A percentile compares a stretch with the other conserved stretches of the same genome.
Evolutionary conservation across 306 rosid genomes (phyloP).

Genomic region (Cyclanthera cordifolia): DNA sequence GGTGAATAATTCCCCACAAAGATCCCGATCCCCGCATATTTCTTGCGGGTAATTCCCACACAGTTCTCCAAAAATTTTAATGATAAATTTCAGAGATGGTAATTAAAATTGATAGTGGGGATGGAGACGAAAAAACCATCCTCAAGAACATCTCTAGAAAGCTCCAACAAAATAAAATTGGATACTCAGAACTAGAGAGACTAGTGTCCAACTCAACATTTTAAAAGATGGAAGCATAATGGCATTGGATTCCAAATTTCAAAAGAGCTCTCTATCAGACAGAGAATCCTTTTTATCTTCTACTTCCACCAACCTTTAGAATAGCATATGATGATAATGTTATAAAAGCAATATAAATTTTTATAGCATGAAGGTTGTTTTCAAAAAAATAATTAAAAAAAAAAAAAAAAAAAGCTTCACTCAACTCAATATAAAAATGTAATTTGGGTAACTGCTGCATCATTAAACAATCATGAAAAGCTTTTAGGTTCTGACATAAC

Average conservation of each 20-base stretch:
- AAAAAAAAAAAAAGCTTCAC: too few species aligned
- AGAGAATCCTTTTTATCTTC: conserved; percentile 9
- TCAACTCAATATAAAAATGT: not conserved
- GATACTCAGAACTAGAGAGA: conserved; percentile 3
- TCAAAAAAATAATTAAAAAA: not conserved
- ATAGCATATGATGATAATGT: conserved; percentile 2
- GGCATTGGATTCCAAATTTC: conserved; percentile 10
- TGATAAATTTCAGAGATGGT: too few species aligned
- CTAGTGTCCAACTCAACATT: not conserved
- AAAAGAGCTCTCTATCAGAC: conserved; percentile 10
- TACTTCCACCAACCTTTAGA: not conserved
- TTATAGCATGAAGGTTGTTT: not conserved
- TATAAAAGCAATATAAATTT: not conserved
- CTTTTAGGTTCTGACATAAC: not conserved
- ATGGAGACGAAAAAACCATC: too few species aligned
- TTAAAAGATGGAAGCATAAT: not conserved
- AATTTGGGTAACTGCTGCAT: not conserved
- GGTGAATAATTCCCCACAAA: too few species aligned
- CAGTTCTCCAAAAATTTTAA: too few species aligned
- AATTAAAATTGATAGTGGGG: too few species aligned
- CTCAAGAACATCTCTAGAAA: too few species aligned
- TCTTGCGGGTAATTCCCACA: too few species aligned
- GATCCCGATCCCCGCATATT: too few species aligned
- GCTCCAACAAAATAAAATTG: conserved; percentile 6
- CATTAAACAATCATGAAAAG: not conserved